Evolutionary conservation across 805 yeast genomes (phyloP).

Genomic region (Lipomyces oligophaga): DNA sequence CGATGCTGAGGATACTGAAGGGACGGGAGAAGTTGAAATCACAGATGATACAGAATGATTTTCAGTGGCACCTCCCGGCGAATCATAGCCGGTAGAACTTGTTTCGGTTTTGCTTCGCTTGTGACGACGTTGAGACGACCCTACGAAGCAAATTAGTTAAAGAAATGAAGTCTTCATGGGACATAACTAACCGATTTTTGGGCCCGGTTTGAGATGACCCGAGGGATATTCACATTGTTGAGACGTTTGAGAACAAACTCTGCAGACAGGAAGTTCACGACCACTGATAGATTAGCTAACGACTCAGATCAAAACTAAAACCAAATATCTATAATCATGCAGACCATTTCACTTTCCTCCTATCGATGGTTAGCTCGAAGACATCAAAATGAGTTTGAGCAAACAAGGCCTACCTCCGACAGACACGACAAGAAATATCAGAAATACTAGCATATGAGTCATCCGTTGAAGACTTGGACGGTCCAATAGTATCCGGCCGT

Average conservation of each 20-base stretch:
- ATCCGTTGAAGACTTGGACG: too few species aligned
- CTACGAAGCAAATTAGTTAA: neutral
- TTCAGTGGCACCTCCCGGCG: neutral
- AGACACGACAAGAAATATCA: neutral
- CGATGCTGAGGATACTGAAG: neutral
- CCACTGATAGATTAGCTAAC: neutral
- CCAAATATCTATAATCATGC: too few species aligned
- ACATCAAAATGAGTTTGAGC: too few species aligned
- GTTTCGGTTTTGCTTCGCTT: neutral
- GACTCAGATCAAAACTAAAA: neutral
- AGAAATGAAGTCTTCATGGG: neutral
- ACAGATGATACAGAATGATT: neutral
- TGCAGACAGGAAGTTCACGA: neutral
- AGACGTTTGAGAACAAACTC: neutral
- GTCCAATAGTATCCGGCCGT: too few species aligned
- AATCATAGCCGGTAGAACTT: neutral
- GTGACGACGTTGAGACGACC: neutral
- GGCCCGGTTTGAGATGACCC: slow-evolving; percentile 1
- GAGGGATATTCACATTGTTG: slow-evolving; percentile 1
- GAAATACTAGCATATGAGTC: too few species aligned
- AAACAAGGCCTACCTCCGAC: neutral
- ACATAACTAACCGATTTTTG: neutral
- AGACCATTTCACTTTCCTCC: too few species aligned
- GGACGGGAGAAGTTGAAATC: neutral
- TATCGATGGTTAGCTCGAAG: too few species aligned